These are phyloP conservation scores for Colletotrichum coccodes DNA, from an alignment of 2,329 filamentous ascomycete species.

Conservation along the genomic window DNA sequence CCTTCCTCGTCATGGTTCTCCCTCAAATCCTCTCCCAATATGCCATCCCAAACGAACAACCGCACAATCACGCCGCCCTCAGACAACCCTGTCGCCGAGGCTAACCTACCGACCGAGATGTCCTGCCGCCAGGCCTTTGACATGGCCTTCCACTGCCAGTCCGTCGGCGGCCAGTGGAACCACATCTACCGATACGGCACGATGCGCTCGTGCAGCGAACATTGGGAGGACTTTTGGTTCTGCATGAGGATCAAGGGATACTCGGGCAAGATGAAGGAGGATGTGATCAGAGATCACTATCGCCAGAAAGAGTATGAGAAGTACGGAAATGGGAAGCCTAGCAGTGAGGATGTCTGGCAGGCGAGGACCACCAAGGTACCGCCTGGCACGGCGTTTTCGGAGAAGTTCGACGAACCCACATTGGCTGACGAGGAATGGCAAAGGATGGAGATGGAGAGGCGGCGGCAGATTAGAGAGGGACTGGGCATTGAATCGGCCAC, in stretches of 20 bases:
- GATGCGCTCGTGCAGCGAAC: conserved; percentile 80
- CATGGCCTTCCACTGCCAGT: conserved; percentile 92
- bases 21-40: conserved; percentile 40
- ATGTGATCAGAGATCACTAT: conserved; percentile 74
- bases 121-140: conserved; percentile 93
- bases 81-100: conserved; percentile 66
- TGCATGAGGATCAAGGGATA: conserved; percentile 87
- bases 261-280: conserved; percentile 67
- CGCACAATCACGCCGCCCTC: conserved; percentile 38
- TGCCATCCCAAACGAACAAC: conserved; percentile 32
- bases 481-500: conserved; percentile 37
- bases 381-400: conserved; percentile 57
- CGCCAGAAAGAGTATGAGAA: conserved; percentile 71
- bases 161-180: conserved; percentile 89
- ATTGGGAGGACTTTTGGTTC: conserved; percentile 97
- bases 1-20: conserved; percentile 45
- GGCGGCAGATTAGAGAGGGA: conserved; percentile 46
- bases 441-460: conserved; percentile 44
- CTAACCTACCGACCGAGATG: conserved; percentile 83
- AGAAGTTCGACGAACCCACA: conserved; percentile 48
- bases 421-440: conserved; percentile 56
- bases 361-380: conserved; percentile 71
- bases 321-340: conserved; percentile 71
- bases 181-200: conserved; percentile 88
- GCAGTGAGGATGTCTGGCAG: conserved; percentile 92